Evolutionary conservation across 225 moss, liverwort and hornwort species (phyloP), one percentile per base, ranked within the genome.

Genomic region (Antitrichia curtipendula): DNA sequence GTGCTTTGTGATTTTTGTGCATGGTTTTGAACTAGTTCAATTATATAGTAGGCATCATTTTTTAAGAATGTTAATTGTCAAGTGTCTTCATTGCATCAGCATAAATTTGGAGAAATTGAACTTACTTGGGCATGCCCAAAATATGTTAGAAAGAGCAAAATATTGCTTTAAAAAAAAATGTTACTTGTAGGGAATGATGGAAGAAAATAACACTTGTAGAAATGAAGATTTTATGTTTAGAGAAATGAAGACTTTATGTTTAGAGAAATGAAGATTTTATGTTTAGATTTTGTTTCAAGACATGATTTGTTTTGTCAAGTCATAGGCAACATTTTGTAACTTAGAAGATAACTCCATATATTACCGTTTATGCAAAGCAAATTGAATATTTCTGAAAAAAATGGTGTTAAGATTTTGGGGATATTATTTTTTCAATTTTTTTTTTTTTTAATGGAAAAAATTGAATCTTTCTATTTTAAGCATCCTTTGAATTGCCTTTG

Each of bases 321-420:
- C 12, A 22, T n/a, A 5, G 34, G 34, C 34, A 64, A 64, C 18
- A 64, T 34, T 32, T 66, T 12, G 22, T 38, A 21, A 38, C 22
- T 66, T 22, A 66, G 4, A 12, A n/a, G 12, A 66, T 66, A n/a
- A 3, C 2, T 66, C 22, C 66, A 22, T 38, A 7, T 38, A 66
- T 21, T 66, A 68, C 0, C n/a, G n/a, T n/a, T n/a, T 13, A 0
- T 12, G 21, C 12, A 20, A 0, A 23, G 0, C 7, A 38, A 68
- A 38, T 7, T n/a, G n/a, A 23, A 68, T 38, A 68, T 38, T 38
- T 34, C 7, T 22, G n/a, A 7, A 38, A 68, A 68, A 20, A 17
- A 17, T 2, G 12, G 22, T 38, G 38, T 11, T 4, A 21, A 4
- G 38, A 13, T 38, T 38, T 38, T 12, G 4, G 5, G 6, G 23